Evolutionary conservation across 495 filamentous ascomycete genomes (phyloP), one percentile per base, ranked within the genome.

Genomic region (Pseudotulostoma volvatum): DNA sequence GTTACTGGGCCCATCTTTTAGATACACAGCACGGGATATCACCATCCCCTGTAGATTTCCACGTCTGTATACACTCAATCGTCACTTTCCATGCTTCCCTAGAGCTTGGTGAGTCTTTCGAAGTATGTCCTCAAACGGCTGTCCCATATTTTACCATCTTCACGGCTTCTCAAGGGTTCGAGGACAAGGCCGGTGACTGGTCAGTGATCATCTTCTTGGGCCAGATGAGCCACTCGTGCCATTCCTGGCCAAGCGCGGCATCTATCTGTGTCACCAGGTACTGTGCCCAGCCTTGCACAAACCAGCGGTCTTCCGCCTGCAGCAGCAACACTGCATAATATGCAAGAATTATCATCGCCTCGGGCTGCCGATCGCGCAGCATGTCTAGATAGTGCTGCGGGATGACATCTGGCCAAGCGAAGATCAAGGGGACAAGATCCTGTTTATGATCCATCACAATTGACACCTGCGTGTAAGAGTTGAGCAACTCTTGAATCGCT

Each of bases 341-440:
- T 1, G 68, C 66, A 2, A 73, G 54, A 8, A 72, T 52, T 7
- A 68, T 55, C 25, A 73, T 39, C 3, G 77, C 71, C 31, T 76
- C 67, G 0, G 74, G 71, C 25, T 64, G 55, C 7, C 57, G 59
- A 30, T 64, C 49, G 7, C 58, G 56, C 3, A 74, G 63, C 16
- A 73, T 53, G 0, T 64, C 59, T 9, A 73, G 45, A 46, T 74
- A 79, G 8, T 55, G 50, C 1, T 60, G 44, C 0, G 69, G 66
- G 3, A 76, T 52, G 8, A 65, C 65, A 11, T 69, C 60, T 5
- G 59, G 59, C 70, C 65, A 77, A 9, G 59, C 51, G 39, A 68
- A 67, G 0, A 61, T 57, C 21, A 62, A 53, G 3, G 58, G 43
- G 7, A 55, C 39, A 28, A 17, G 30, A 14, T 51, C 51, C 25